Conservation (phyloP, 176 grass and related monocot genomes). For the Typha latifolia region DNA sequence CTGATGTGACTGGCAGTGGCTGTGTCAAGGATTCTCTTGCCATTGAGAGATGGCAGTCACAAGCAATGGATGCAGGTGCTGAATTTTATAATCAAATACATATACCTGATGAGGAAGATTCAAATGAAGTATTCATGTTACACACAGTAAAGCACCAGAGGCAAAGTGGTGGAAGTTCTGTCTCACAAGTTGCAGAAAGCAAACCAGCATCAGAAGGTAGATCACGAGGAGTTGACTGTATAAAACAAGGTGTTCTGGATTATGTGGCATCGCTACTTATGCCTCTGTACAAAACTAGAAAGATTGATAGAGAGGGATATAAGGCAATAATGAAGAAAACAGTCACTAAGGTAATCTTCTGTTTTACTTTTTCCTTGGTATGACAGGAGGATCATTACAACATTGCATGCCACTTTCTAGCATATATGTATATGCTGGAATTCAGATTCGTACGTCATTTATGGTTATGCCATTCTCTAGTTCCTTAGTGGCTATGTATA, state of each 20-base stretch:
- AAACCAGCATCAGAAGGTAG: conserved; percentile 56
- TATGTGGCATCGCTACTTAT: conserved; percentile 75
- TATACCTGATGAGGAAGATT: conserved; percentile 70
- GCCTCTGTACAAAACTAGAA: conserved; percentile 87
- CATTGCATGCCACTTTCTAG: background rate
- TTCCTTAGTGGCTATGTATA: conserved; percentile 13
- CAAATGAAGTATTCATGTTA: conserved; percentile 22
- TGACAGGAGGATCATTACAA: background rate
- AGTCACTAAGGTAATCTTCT: conserved; percentile 75
- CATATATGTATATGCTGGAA: background rate
- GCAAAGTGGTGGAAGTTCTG: conserved; percentile 49
- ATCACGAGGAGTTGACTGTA: conserved; percentile 49
- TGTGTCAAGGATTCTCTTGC: conserved; percentile 83
- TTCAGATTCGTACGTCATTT: no score
- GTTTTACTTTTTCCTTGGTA: conserved; percentile 8
- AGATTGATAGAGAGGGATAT: conserved; percentile 62
- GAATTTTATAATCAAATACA: conserved; percentile 75
- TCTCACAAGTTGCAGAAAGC: conserved; percentile 55
- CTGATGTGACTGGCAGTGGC: conserved; percentile 56
- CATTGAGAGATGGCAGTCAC: conserved; percentile 94
- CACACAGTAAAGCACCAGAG: conserved; percentile 26
- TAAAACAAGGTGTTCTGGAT: conserved; percentile 85
- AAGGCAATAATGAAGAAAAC: conserved; percentile 91
- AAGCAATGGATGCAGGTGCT: conserved; percentile 86
- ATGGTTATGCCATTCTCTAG: no score